Evolutionary conservation across 805 yeast genomes (phyloP).

Genomic region (Barnettozyma sucrosica): DNA sequence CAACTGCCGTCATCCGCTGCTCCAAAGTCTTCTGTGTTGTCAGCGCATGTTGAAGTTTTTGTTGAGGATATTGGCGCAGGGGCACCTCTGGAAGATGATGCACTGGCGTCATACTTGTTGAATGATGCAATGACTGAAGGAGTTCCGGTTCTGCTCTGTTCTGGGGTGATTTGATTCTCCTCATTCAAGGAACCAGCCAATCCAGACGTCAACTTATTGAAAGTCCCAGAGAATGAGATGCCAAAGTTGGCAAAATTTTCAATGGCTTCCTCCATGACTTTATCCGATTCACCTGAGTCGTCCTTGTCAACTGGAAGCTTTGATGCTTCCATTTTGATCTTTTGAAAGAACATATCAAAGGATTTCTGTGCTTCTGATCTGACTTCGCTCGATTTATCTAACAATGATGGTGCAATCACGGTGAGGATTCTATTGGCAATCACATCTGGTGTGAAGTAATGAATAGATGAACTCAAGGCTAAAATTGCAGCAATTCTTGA

Average conservation of each 20-base stretch:
- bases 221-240: constrained; percentile 16
- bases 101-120: constrained; percentile 2
- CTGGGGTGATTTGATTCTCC: constrained; percentile 14
- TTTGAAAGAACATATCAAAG: constrained; percentile 54
- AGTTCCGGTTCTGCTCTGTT: constrained; percentile 16
- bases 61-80: not conserved
- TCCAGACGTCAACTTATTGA: constrained; percentile 17
- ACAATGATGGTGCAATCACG: constrained; percentile 74
- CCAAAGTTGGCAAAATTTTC: constrained; percentile 24
- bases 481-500: constrained; percentile 70
- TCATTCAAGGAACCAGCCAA: constrained; percentile 22
- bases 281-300: constrained; percentile 17
- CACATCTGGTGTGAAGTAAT: constrained; percentile 64
- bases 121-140: constrained; percentile 17
- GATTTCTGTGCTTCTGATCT: constrained; percentile 66
- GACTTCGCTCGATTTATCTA: constrained; percentile 68
- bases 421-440: constrained; percentile 79
- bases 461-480: constrained; percentile 62
- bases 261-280: constrained; percentile 23
- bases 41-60: not conserved
- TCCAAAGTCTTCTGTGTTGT: constrained; percentile 13
- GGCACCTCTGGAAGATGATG: not conserved
- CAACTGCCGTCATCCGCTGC: constrained; percentile 18
- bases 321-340: constrained; percentile 44
- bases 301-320: constrained; percentile 27